Evolutionary conservation across 352 stramenopile genomes (phyloP).

Genomic region (Achlya hypogyna): DNA sequence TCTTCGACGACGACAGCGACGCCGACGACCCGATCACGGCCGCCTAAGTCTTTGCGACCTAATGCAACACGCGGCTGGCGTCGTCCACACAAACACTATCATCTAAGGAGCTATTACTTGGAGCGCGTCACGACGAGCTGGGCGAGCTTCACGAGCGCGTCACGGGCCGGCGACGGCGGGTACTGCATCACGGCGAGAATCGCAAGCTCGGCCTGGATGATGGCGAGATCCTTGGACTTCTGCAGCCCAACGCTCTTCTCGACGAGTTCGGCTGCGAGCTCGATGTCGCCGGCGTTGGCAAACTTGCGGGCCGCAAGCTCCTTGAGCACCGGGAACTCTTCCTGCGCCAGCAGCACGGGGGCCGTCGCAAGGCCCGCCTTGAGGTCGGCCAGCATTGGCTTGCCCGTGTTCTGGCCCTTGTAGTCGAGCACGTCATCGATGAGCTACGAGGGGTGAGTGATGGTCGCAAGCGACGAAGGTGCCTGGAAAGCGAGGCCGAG

Average conservation of each 20-base stretch:
- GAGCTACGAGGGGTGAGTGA: slow-evolving; percentile 35
- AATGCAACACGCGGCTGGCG: no score
- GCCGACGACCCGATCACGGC: no score
- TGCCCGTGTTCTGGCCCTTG: slow-evolving; percentile 89
- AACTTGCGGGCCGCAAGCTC: slow-evolving; percentile 90
- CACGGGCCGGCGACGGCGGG: slow-evolving; percentile 61
- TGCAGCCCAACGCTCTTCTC: slow-evolving; percentile 87
- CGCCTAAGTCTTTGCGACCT: no score
- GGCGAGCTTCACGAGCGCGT: slow-evolving; percentile 80
- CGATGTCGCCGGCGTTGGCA: slow-evolving; percentile 84
- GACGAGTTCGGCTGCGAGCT: slow-evolving; percentile 84
- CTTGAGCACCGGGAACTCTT: slow-evolving; percentile 88
- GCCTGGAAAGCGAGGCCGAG: slow-evolving; percentile 98
- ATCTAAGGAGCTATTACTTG: slow-evolving; percentile 44
- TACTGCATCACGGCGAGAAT: slow-evolving; percentile 89
- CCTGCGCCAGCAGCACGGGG: slow-evolving; percentile 92
- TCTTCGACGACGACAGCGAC: not conserved
- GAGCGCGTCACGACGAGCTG: slow-evolving; percentile 81
- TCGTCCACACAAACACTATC: not conserved
- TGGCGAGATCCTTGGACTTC: slow-evolving; percentile 91
- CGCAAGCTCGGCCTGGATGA: slow-evolving; percentile 93
- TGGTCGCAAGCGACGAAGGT: slow-evolving; percentile 4
- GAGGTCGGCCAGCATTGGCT: slow-evolving; percentile 93
- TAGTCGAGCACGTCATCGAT: slow-evolving; percentile 99
- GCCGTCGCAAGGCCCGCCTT: slow-evolving; percentile 94